These are phyloP conservation scores for Murraya paniculata DNA, from an alignment of 345 rosid genomes.

Conservation along the genomic window DNA sequence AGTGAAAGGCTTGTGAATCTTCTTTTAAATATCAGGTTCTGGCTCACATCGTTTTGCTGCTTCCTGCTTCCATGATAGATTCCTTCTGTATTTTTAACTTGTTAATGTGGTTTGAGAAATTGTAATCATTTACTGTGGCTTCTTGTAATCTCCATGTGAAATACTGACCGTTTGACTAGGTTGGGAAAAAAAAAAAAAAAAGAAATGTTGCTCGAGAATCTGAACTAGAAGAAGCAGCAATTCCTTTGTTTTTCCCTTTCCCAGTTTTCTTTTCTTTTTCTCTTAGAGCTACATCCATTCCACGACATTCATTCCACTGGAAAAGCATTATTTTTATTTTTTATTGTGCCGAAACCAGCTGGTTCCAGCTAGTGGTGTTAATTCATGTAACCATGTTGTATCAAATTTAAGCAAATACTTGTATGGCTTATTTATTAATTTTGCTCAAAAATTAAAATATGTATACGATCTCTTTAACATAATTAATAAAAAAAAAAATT, in stretches of 20 bases:
- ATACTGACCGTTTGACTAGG: background rate
- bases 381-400: no score
- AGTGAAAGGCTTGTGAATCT: background rate
- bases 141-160: constrained; percentile 29
- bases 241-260: constrained; percentile 7
- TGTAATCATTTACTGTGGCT: constrained; percentile 3
- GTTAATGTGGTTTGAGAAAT: constrained; percentile 20
- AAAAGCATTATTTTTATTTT: no score
- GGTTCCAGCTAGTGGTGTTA: no score
- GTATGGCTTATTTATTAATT: no score
- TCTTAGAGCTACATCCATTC: no score
- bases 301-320: no score
- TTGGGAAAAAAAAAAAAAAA: background rate
- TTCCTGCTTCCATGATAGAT: constrained; percentile 12
- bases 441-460: no score
- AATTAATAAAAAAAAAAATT: no score
- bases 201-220: background rate
- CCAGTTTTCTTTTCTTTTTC: no score
- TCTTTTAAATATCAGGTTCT: constrained; percentile 1
- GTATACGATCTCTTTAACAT: no score
- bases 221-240: background rate
- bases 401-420: no score
- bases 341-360: no score
- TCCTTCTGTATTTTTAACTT: constrained; percentile 4
- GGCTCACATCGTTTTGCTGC: background rate